phyloP scores from a whole-genome alignment of 331 rosid genomes.

The Dryas integrifolia region DNA sequence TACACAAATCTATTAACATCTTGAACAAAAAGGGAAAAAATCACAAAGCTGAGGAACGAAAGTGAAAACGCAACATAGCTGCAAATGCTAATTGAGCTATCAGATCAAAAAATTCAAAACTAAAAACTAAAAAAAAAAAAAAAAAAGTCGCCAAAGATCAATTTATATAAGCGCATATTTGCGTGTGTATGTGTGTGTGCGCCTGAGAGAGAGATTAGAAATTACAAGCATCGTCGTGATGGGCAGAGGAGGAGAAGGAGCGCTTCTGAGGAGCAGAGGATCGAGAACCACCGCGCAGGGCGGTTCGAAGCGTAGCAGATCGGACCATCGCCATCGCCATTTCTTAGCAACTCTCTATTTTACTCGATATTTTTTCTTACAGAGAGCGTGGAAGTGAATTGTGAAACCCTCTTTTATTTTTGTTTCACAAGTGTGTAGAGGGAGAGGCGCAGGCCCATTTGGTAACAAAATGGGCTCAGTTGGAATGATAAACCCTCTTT shows the following conservation, averaged over 20 bases:
- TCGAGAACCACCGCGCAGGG: slow-evolving; percentile 56
- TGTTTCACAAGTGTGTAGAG: too few species aligned
- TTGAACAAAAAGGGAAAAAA: background rate
- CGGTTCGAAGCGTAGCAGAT: slow-evolving; percentile 67
- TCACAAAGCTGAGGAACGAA: background rate
- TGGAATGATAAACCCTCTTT: too few species aligned
- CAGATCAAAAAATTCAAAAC: background rate
- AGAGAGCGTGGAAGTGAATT: background rate
- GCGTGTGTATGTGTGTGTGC: background rate
- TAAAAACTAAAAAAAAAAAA: background rate
- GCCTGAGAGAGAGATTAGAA: slow-evolving; percentile 22
- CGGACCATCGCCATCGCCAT: slow-evolving; percentile 78
- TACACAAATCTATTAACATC: background rate
- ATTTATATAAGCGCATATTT: background rate
- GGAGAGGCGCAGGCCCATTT: too few species aligned
- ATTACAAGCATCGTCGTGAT: slow-evolving; percentile 76
- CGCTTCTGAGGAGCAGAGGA: slow-evolving; percentile 49
- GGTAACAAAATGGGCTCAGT: too few species aligned
- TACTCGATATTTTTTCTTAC: background rate
- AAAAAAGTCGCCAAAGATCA: background rate
- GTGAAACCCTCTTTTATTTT: background rate
- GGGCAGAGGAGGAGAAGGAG: slow-evolving; percentile 59
- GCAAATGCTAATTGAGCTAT: background rate
- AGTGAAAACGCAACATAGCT: background rate
- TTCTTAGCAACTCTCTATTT: slow-evolving; percentile 10